Base-by-base conservation (phyloP, 2,329 filamentous ascomycete species). In the Stemphylium beticola region DNA sequence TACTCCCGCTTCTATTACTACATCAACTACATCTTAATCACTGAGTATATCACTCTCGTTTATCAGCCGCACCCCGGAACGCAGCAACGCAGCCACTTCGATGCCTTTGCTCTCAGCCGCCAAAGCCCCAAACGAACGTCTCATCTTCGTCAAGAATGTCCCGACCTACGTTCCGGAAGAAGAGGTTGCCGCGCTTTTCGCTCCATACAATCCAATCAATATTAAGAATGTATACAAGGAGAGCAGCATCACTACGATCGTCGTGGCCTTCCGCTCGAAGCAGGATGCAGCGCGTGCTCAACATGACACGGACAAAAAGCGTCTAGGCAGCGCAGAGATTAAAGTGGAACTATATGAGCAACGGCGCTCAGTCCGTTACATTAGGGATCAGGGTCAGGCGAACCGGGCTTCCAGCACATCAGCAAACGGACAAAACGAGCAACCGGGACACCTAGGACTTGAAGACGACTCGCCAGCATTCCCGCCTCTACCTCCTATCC, bases 101-200 rank as follows among this genome's bases (percentile, higher is more conserved):
- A 53, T 53, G 50, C 32, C 50, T 49, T 32, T 39, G 3, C 26
- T 24, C 8, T 11, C 34, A 33, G 14, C 32, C 29, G 40, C 14
- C 7, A 51, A 15, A 32, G 47, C 47, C 3, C 34, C 47, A 8
- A 51, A 58, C 10, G 42, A 54, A n/a, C 61, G 64, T 12, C 51
- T 60, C 0, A 37, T 67, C 14, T 67, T 67, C 40, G 64, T 63
- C 9, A 67, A 64, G 22, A 65, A 67, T 15, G 58, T 67, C 1
- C 64, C 62, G 2, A 49, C 42, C 40, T 51, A 62, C 1, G 34
- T 56, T 2, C 40, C 49, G 1, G 43, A 34, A 3, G 18, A 42
- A 8, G 39, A 50, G 6, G 45, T 64, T 4, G 41, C 36, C 8
- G 11, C 11, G 1, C 32, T 64, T 0, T 67, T 47, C 45, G 17